Evolutionary conservation across 371 early-diverging fungal species (phyloP).

Genomic region (Basidiobolus heterosporus): DNA sequence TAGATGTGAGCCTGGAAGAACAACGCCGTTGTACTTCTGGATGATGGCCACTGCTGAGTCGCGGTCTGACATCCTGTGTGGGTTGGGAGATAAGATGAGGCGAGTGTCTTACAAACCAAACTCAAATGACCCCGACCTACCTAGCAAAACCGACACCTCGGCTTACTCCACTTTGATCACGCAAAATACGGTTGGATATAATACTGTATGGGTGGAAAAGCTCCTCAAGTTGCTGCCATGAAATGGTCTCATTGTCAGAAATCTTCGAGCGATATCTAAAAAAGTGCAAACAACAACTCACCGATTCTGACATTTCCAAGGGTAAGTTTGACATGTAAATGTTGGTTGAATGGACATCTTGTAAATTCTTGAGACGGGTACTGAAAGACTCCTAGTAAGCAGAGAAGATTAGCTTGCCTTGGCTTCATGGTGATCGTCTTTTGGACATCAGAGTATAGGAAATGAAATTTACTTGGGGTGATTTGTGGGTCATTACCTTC

Average conservation of each 20-base stretch:
- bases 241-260: not conserved
- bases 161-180: conserved; percentile 35
- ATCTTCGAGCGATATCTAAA: not conserved
- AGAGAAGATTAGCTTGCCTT: not conserved
- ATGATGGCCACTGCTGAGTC: conserved; percentile 47
- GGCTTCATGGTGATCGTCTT: not conserved
- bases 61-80: conserved; percentile 56
- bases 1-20: conserved; percentile 36
- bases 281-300: conserved; percentile 10
- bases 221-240: conserved; percentile 32
- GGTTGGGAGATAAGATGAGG: not conserved
- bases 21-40: conserved; percentile 40
- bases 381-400: conserved; percentile 51
- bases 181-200: conserved; percentile 52
- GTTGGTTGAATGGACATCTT: conserved; percentile 62
- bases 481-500: conserved; percentile 30
- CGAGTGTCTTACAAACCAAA: no score
- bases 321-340: conserved; percentile 74
- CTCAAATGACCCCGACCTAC: conserved; percentile 11
- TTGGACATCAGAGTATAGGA: not conserved
- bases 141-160: conserved; percentile 71
- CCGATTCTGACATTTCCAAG: conserved; percentile 47
- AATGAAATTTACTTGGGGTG: not conserved
- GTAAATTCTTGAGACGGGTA: conserved; percentile 49
- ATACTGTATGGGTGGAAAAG: conserved; percentile 46